A percentile compares a stretch with the other conserved stretches of the same genome.
Conservation (phyloP, 257 asterid genomes). For the Cynanchum wilfordii region DNA sequence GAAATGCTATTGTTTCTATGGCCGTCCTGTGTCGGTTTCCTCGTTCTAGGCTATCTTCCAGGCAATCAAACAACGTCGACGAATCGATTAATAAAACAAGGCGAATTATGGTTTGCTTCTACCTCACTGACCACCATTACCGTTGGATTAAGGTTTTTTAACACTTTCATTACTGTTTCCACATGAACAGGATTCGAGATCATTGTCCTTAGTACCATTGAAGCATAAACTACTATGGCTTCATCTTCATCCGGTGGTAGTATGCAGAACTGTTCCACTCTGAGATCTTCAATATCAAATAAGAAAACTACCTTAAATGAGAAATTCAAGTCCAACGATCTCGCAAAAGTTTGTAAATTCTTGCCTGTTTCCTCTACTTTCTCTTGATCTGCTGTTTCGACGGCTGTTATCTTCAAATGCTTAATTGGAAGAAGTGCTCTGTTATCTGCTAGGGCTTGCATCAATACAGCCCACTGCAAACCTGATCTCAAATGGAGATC, state of each 20-base stretch:
- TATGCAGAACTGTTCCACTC: constrained; percentile 19
- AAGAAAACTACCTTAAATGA: constrained; percentile 34
- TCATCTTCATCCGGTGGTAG: constrained; percentile 29
- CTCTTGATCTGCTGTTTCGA: constrained; percentile 30
- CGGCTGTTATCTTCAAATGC: constrained; percentile 46
- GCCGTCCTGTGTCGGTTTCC: constrained; percentile 10
- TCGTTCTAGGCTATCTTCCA: constrained; percentile 20
- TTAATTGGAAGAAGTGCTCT: constrained; percentile 11
- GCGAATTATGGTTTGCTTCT: constrained; percentile 29
- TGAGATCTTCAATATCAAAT: constrained; percentile 37
- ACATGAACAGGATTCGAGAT: constrained; percentile 32
- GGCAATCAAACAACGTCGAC: constrained; percentile 18
- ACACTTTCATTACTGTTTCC: constrained; percentile 37
- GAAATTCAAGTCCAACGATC: constrained; percentile 40
- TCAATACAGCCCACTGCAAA: constrained; percentile 31
- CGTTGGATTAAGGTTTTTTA: constrained; percentile 38
- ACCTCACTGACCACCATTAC: constrained; percentile 24
- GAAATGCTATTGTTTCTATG: constrained; percentile 38
- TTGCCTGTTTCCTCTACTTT: constrained; percentile 40
- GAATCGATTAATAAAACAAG: constrained; percentile 15
- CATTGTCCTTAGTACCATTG: constrained; percentile 44
- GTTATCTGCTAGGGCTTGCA: constrained; percentile 31
- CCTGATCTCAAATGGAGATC: constrained; percentile 48
- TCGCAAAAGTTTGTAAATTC: constrained; percentile 39
- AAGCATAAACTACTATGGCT: constrained; percentile 38